A percentile compares a stretch with the other conserved stretches of the same genome.
phyloP scores from a whole-genome alignment of 805 yeast genomes.

The Hanseniaspora occidentalis region DNA sequence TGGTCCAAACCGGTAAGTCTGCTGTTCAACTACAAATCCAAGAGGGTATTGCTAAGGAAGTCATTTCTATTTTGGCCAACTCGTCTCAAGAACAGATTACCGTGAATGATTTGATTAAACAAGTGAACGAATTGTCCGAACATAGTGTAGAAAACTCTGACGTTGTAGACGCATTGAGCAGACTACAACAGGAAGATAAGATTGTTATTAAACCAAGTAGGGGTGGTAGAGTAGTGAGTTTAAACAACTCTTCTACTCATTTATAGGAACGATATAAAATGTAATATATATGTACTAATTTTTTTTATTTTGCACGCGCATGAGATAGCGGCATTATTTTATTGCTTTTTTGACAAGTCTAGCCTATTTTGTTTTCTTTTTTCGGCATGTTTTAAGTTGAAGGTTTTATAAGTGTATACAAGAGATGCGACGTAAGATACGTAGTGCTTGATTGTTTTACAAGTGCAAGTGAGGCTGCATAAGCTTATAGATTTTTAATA shows the following conservation, averaged over 20 bases:
- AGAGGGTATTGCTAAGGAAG: conserved; percentile 56
- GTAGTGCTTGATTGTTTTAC: too few species aligned
- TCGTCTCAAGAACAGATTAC: conserved; percentile 29
- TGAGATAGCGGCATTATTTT: too few species aligned
- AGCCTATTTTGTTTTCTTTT: too few species aligned
- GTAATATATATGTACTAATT: too few species aligned
- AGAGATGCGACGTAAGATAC: too few species aligned
- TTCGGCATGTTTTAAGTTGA: too few species aligned
- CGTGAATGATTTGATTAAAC: conserved; percentile 45
- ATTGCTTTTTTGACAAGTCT: too few species aligned
- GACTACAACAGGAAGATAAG: conserved; percentile 61
- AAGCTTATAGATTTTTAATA: too few species aligned
- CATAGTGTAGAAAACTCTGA: conserved; percentile 60
- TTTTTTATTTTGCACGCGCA: too few species aligned
- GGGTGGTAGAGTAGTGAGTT: conserved; percentile 45
- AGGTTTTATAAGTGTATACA: too few species aligned
- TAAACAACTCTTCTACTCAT: conserved; percentile 10
- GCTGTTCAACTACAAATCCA: conserved; percentile 69
- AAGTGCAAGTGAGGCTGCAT: too few species aligned
- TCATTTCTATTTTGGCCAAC: conserved; percentile 42
- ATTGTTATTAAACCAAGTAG: conserved; percentile 62
- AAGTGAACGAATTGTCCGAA: conserved; percentile 48
- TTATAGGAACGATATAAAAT: not conserved
- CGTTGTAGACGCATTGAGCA: conserved; percentile 50
- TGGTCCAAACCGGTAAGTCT: conserved; percentile 92